Conservation (phyloP, 208 protist genomes). For the Acanthamoeba polyphaga region DNA sequence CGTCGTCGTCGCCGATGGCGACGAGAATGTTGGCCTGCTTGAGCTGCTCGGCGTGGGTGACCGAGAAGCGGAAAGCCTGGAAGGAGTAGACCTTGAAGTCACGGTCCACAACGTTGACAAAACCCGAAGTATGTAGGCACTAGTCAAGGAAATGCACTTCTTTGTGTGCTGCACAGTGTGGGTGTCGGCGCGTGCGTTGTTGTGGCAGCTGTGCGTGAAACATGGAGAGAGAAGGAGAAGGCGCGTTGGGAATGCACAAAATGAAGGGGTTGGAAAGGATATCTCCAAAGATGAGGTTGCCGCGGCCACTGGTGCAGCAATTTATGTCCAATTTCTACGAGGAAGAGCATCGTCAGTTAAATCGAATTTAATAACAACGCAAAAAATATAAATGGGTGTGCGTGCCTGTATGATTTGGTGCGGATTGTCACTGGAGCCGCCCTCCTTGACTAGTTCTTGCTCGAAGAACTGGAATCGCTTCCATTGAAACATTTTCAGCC, state of each 20-base stretch:
- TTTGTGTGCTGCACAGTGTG: not conserved
- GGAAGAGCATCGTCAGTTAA: not conserved
- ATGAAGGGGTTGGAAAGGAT: slow-evolving; percentile 15
- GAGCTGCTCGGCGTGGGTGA: slow-evolving; percentile 90
- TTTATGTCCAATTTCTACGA: slow-evolving; percentile 88
- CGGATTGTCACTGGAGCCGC: slow-evolving; percentile 35
- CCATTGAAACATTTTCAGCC: slow-evolving; percentile 80
- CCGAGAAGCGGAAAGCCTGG: slow-evolving; percentile 89
- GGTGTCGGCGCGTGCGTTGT: not conserved
- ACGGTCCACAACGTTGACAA: slow-evolving; percentile 91
- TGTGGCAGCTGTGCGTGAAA: not conserved
- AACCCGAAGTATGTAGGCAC: slow-evolving; percentile 86
- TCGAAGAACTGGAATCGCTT: slow-evolving; percentile 89
- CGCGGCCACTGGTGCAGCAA: slow-evolving; percentile 91
- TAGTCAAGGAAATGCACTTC: not conserved
- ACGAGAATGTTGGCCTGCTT: slow-evolving; percentile 89
- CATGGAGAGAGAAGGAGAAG: not conserved
- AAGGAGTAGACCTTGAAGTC: slow-evolving; percentile 87
- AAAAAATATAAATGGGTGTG: not conserved
- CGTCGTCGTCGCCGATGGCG: slow-evolving; percentile 92
- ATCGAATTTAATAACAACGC: not conserved
- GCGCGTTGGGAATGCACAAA: not conserved
- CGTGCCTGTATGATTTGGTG: slow-evolving; percentile 33
- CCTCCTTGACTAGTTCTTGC: slow-evolving; percentile 84
- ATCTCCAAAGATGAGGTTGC: slow-evolving; percentile 92